Base-by-base conservation (phyloP, 1,139 yeast genomes). In the Geotrichum macrosporum region DNA sequence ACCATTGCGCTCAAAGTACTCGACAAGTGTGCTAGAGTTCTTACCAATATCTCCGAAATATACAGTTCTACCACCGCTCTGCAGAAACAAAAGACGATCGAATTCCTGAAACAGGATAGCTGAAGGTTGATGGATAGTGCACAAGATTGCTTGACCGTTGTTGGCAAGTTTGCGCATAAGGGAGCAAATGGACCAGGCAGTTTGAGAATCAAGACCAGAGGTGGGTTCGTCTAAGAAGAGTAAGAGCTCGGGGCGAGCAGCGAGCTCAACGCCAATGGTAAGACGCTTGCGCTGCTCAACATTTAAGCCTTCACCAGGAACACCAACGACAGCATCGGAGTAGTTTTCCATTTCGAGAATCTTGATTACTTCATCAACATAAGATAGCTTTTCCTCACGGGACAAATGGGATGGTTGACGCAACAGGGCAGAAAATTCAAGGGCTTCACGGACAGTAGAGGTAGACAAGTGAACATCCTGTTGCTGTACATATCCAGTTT, bases 211-310 rank as follows among this genome's bases (percentile, higher is more conserved):
- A 53, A 86, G 72, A 57, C 95, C 95, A 6, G 95, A 85, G 19
- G 95, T 86, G 5, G 95, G 95, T 62, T 86, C 95, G 67, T 86
- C 95, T 61, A 86, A 73, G 66, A 86, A 86, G 47, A 86, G 69
- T 52, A 86, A 68, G 44, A 86, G 70, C 52, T 81, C 78, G 2
- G 95, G 95, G 62, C 81, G 84, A 13, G 95, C 94, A 33, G 84
- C 92, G 51, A 86, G 70, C 60, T 86, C 95, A 48, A 86, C 92
- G 54, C 94, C 88, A 61, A 83, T 80, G n/a, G 92, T 81, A 55
- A 84, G 71, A 63, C 89, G 77, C 71, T 84, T 84, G 59, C 94
- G 77, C 66, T 84, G 92, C 65, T 84, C 94, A 52, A 83, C 92
- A 61, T 83, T 84, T 56, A 84, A 68, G 54, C 80, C 81, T 18